Evolutionary conservation across 2,329 filamentous ascomycete genomes (phyloP).

Genomic region (Pseudodiploospora longispora): DNA sequence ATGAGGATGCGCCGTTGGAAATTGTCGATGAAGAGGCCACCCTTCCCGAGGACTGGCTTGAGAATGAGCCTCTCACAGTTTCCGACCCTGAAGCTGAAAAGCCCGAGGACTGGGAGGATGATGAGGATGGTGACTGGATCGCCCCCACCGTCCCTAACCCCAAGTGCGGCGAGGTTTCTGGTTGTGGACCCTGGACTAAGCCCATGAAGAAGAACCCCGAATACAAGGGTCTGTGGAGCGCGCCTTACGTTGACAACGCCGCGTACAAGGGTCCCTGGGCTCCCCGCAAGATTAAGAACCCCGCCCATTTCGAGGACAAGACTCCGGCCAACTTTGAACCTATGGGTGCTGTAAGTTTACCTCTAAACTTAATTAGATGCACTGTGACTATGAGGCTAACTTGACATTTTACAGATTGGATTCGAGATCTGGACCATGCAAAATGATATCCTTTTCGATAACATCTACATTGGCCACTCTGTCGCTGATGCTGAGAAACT

Average conservation of each 20-base stretch:
- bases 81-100: conserved; percentile 93
- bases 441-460: conserved; percentile 96
- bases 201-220: conserved; percentile 90
- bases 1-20: conserved; percentile 96
- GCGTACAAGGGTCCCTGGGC: conserved; percentile 95
- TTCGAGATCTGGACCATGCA: conserved; percentile 99
- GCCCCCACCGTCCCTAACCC: conserved; percentile 87
- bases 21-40: conserved; percentile 88
- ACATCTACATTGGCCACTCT: conserved; percentile 99
- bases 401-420: conserved; percentile 57
- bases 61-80: conserved; percentile 72
- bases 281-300: conserved; percentile 95
- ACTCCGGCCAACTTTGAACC: conserved; percentile 93
- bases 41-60: conserved; percentile 93
- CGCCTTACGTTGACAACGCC: conserved; percentile 91
- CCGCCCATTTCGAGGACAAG: conserved; percentile 95
- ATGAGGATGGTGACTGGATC: conserved; percentile 98
- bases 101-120: conserved; percentile 98
- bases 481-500: conserved; percentile 85
- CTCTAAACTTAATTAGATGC: not conserved
- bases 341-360: conserved; percentile 78
- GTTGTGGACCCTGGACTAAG: conserved; percentile 87
- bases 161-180: conserved; percentile 88
- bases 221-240: conserved; percentile 99
- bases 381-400: no score